Evolutionary conservation across 129 eudicot genomes (phyloP).

Genomic region (Rutidosis leptorrhynchoides): DNA sequence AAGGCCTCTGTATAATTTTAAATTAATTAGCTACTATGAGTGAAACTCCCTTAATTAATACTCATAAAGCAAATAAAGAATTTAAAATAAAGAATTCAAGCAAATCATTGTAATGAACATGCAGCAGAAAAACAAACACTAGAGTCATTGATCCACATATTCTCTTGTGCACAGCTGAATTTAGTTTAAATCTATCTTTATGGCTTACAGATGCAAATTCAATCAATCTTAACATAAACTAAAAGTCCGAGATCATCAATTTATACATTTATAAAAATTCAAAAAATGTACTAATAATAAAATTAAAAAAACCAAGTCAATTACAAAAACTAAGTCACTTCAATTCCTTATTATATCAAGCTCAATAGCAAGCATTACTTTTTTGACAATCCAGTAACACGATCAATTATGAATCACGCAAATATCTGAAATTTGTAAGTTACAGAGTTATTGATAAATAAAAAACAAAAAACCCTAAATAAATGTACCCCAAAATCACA

Average conservation of each 20-base stretch:
- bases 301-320: too few relatives aligned
- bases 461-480: too few relatives aligned
- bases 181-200: too few relatives aligned
- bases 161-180: too few relatives aligned
- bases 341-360: too few relatives aligned
- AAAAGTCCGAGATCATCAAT: neutral
- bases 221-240: neutral
- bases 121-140: neutral
- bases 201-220: neutral
- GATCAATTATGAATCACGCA: too few relatives aligned
- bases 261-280: too few relatives aligned
- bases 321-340: too few relatives aligned
- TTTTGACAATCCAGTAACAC: too few relatives aligned
- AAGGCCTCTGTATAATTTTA: slow-evolving; percentile 61
- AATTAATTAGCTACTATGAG: neutral
- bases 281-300: neutral
- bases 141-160: neutral
- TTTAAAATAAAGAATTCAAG: neutral
- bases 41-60: neutral
- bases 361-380: too few relatives aligned
- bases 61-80: neutral
- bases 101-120: neutral
- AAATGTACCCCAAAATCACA: too few relatives aligned
- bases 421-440: neutral
- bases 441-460: too few relatives aligned